These are phyloP conservation scores for Neostapfia colusana DNA, from an alignment of 176 grass and related monocot species.

Conservation along the genomic window DNA sequence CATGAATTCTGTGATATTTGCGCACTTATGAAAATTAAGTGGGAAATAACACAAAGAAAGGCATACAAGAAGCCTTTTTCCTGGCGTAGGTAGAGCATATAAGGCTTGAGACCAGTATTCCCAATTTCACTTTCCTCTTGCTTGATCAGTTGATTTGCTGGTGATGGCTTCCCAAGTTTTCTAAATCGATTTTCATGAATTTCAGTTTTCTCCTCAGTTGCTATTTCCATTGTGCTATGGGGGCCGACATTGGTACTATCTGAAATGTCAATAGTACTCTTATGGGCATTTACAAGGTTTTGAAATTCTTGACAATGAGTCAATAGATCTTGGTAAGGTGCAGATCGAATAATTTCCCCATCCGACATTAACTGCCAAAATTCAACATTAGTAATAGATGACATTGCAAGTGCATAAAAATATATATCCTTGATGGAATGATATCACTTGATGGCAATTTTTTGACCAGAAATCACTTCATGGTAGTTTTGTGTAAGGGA, in stretches of 20 bases:
- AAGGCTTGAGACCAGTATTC: constrained; percentile 76
- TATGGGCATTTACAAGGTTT: constrained; percentile 77
- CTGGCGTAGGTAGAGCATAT: constrained; percentile 70
- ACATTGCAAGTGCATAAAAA: background rate
- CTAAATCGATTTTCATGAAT: constrained; percentile 32
- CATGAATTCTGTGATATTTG: constrained; percentile 97
- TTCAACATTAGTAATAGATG: constrained; percentile 10
- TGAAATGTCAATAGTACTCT: constrained; percentile 53
- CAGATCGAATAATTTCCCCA: constrained; percentile 62
- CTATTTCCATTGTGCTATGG: constrained; percentile 36
- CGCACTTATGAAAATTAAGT: constrained; percentile 61
- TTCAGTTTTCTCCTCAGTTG: constrained; percentile 42
- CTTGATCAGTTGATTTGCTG: constrained; percentile 75
- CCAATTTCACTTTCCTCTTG: constrained; percentile 87
- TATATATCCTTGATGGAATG: constrained; percentile 2
- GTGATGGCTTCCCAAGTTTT: constrained; percentile 36
- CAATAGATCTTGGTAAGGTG: constrained; percentile 60
- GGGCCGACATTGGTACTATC: constrained; percentile 38
- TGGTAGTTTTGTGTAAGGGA: too few species aligned
- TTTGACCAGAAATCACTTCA: too few species aligned
- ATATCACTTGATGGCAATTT: too few species aligned
- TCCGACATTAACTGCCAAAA: constrained; percentile 80
- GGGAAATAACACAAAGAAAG: constrained; percentile 48
- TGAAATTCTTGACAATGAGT: constrained; percentile 74
- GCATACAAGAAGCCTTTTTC: constrained; percentile 76